phyloP scores from a whole-genome alignment of 1,139 yeast genomes.

The Suzukiozyma palmioleophila region DNA sequence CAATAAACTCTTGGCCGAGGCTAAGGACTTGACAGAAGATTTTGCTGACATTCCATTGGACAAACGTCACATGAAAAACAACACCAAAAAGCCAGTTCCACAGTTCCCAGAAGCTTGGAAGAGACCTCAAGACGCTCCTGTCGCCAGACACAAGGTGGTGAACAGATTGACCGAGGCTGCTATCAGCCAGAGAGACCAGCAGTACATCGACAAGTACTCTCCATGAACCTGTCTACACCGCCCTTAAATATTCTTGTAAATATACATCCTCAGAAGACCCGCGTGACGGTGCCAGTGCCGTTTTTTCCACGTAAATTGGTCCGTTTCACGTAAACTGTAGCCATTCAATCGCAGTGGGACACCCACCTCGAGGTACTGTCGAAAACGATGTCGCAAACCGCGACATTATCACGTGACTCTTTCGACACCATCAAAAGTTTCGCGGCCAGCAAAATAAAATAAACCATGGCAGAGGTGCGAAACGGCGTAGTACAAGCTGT shows the following conservation, averaged over 20 bases:
- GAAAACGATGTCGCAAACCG: neutral
- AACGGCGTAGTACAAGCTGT: neutral
- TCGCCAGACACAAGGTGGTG: constrained; percentile 28
- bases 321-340: no score
- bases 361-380: neutral
- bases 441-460: neutral
- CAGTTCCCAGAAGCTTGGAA: constrained; percentile 82
- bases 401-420: neutral
- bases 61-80: constrained; percentile 56
- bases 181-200: constrained; percentile 28
- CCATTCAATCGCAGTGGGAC: no score
- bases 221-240: constrained; percentile 14
- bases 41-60: constrained; percentile 82
- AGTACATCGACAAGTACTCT: constrained; percentile 22
- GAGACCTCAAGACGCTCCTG: constrained; percentile 67
- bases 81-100: constrained; percentile 34
- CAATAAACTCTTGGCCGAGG: constrained; percentile 54
- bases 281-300: no score
- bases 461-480: neutral
- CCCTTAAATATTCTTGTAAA: neutral
- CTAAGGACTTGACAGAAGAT: constrained; percentile 61
- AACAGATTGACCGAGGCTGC: constrained; percentile 32
- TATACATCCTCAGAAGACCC: neutral
- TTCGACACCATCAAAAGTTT: neutral
- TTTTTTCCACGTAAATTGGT: no score